These are phyloP conservation scores for Xylaria nigripes DNA, from an alignment of 495 filamentous ascomycete species.

Conservation along the genomic window DNA sequence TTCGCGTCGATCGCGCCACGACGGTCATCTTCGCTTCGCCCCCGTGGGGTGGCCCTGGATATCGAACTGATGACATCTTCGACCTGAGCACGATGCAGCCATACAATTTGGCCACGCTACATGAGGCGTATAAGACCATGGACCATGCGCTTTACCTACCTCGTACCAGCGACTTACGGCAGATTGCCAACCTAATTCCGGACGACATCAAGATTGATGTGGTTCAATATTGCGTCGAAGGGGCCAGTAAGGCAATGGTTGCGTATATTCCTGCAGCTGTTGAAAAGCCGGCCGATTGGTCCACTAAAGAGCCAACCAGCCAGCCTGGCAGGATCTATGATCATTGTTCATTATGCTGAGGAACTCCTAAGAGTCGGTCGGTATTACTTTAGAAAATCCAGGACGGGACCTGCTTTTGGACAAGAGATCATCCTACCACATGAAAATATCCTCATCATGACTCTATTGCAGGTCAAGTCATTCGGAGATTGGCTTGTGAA, in stretches of 20 bases:
- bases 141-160: constrained; percentile 72
- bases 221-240: constrained; percentile 85
- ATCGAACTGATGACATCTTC: constrained; percentile 69
- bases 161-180: constrained; percentile 74
- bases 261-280: constrained; percentile 39
- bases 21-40: constrained; percentile 82
- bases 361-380: neutral
- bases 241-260: constrained; percentile 72
- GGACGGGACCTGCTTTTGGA: neutral
- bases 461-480: neutral
- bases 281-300: neutral
- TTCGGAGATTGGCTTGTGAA: neutral
- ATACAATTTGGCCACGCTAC: constrained; percentile 59
- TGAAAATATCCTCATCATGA: neutral
- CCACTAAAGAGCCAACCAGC: neutral
- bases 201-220: constrained; percentile 49
- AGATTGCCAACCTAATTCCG: constrained; percentile 58
- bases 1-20: constrained; percentile 20
- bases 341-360: neutral
- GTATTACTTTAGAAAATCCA: neutral
- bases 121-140: constrained; percentile 48
- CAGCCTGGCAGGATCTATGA: neutral
- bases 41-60: constrained; percentile 89
- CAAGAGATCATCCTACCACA: neutral
- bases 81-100: constrained; percentile 82